Evolutionary conservation across 306 rosid species (phyloP).

Genomic region (Mimosa bimucronata): DNA sequence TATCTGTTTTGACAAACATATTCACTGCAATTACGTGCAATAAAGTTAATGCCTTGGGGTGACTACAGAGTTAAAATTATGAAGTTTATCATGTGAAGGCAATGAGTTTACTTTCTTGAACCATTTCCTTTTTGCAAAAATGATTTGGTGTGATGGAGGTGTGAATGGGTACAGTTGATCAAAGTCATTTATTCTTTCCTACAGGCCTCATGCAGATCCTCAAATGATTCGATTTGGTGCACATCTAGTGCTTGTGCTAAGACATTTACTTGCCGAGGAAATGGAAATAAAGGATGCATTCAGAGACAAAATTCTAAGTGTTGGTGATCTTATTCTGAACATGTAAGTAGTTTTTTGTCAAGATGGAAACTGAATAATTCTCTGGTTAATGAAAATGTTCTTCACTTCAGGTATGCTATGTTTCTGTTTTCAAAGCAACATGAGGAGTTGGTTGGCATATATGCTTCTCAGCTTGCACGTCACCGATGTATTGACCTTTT

Average conservation of each 20-base stretch:
- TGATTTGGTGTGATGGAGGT: not conserved
- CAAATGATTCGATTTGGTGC: constrained; percentile 98
- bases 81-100: constrained; percentile 10
- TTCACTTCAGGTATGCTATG: constrained; percentile 80
- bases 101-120: not conserved
- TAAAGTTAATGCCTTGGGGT: not conserved
- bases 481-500: constrained; percentile 94
- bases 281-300: constrained; percentile 75
- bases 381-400: constrained; percentile 33
- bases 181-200: constrained; percentile 31
- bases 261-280: constrained; percentile 81
- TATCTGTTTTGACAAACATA: constrained; percentile 9
- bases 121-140: not conserved
- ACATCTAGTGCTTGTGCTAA: constrained; percentile 92
- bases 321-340: constrained; percentile 94
- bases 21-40: not conserved
- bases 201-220: constrained; percentile 94
- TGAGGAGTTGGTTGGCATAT: constrained; percentile 93
- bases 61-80: not conserved
- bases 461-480: constrained; percentile 94
- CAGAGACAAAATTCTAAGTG: constrained; percentile 76
- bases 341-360: constrained; percentile 67
- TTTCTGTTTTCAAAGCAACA: constrained; percentile 93
- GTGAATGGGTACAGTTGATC: constrained; percentile 40
- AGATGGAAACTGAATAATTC: constrained; percentile 23